phyloP scores from a whole-genome alignment of 2,329 filamentous ascomycete genomes.

The Thielaviopsis musarum region DNA sequence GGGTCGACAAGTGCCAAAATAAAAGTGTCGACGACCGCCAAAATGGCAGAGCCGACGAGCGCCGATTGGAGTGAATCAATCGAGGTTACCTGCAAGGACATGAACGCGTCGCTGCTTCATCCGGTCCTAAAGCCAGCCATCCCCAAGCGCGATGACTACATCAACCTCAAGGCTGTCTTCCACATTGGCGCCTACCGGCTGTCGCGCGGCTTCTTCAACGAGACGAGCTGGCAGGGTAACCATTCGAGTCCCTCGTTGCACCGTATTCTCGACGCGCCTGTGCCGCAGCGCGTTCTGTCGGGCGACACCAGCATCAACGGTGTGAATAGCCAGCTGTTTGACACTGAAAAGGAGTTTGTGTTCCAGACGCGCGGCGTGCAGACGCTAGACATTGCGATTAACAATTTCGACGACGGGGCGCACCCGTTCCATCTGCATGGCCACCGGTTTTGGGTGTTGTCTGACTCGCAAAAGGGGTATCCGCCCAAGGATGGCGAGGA shows the following conservation, averaged over 20 bases:
- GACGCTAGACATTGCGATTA: conserved; percentile 21
- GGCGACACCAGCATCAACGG: conserved; percentile 12
- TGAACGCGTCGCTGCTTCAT: conserved; percentile 31
- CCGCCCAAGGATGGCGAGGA: conserved; percentile 17
- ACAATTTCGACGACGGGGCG: conserved; percentile 20
- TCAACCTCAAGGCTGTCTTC: conserved; percentile 35
- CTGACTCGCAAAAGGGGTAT: conserved; percentile 20
- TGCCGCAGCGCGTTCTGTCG: conserved; percentile 4
- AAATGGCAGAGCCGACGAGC: conserved; percentile 19
- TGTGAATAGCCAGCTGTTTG: conserved; percentile 19
- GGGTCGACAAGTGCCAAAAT: not conserved
- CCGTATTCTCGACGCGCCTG: conserved; percentile 18
- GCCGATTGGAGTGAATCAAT: conserved; percentile 32
- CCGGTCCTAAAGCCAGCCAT: conserved; percentile 21
- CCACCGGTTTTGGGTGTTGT: conserved; percentile 31
- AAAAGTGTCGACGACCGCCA: not conserved
- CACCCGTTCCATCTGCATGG: conserved; percentile 37
- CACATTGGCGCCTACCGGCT: conserved; percentile 37
- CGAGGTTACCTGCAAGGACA: conserved; percentile 33
- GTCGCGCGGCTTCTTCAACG: conserved; percentile 37
- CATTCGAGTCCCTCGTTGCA: conserved; percentile 21
- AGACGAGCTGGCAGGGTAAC: conserved; percentile 29
- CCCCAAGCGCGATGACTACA: conserved; percentile 23
- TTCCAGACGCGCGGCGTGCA: conserved; percentile 34
- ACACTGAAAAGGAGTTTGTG: conserved; percentile 23